Base-by-base conservation (phyloP, 176 grass and related monocot genomes). In the Thinopyrum elongatum region DNA sequence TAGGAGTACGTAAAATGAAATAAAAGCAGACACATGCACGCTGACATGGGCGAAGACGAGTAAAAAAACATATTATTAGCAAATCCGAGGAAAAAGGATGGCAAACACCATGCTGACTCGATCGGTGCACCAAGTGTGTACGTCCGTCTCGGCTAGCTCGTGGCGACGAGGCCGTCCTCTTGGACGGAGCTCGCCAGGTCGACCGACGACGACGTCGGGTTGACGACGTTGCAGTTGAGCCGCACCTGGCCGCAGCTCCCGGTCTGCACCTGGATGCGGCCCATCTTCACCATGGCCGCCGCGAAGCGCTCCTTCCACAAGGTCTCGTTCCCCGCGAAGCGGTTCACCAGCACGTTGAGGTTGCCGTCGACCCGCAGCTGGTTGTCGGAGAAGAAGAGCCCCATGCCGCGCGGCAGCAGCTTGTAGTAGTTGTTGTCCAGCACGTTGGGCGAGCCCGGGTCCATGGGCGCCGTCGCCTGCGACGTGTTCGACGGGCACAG, bases 401-500 rank as follows among this genome's bases (percentile, higher is more conserved):
- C 82, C 80, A 84, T 81, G 39, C 19, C 7, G 0, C 65, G 82
- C 25, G 82, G 90, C 77, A 92, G 78, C 25, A 88, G 82, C 71
- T 76, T 88, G 90, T 92, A 92, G 86, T 92, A 92, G 86, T 82
- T 86, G 82, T 88, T 92, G 90, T 92, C 90, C 53, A 92, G 82
- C 58, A 78, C 83, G 63, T 68, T 4, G 21, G 90, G 86, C 42
- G 90, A 66, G 10, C 80, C 66, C 10, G 80, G 84, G 80, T 90
- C 90, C 64, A 88, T 74, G 2, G 77, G 23, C 78, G 78, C 57
- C 58, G 74, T 80, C 29, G 68, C 12, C 75, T 9, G 29, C 58
- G 74, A 72, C 35, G 33, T 81, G 41, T 58, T 84, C 39, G 80
- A n/a, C 82, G 90, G 90, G 86, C 90, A 92, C 51, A 82, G 31